Evolutionary conservation across 768 basidiomycete species (phyloP), one percentile per base, ranked within the genome.

Genomic region (Hysterangium stoloniferum): DNA sequence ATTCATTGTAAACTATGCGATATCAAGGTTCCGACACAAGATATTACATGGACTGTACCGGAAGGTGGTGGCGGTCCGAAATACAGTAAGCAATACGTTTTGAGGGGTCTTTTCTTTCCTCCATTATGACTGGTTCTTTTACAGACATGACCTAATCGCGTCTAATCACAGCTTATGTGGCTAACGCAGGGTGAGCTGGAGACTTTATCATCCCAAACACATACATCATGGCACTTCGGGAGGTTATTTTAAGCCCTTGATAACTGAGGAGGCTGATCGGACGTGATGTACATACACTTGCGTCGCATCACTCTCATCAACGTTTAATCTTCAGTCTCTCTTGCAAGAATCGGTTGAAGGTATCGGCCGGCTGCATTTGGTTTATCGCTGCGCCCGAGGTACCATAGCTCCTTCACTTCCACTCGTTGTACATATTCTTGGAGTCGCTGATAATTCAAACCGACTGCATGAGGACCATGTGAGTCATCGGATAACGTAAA

Each of bases 11-110:
- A 94, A 66, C 71, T 96, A 36, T 99, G 95, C 64, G 91, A 93
- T 54, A 82, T 99, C 70, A 97, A 99, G 69, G 87, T 87, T 4
- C 94, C 94, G 3, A 91, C 91, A 2, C 90, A 96, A 63, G 95
- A 97, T 64, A 96, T 99, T 58, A 89, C 84, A 13, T 98, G 95
- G 95, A 85, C 82, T 4, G 92, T 96, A 0, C 96, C 96, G 0
- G 93, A 98, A 68, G 95, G 94, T 9, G 87, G 91, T 11, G 95
- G 95, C 28, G 95, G 95, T 45, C 95, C 94, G 32, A 95, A 95
- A 65, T 98, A 96, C 62, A 86, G 93, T 95, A 58, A 56, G 78
- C 72, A 52, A 29, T n/a, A 40, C 24, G 25, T 33, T 24, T 46
- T 48, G n/a, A n/a, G n/a, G n/a, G n/a, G n/a, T 31, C 20, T 20